Evolutionary conservation across 2,329 filamentous ascomycete species (phyloP), one percentile per base, ranked within the genome.

Genomic region (Tolypocladium endophyticum): DNA sequence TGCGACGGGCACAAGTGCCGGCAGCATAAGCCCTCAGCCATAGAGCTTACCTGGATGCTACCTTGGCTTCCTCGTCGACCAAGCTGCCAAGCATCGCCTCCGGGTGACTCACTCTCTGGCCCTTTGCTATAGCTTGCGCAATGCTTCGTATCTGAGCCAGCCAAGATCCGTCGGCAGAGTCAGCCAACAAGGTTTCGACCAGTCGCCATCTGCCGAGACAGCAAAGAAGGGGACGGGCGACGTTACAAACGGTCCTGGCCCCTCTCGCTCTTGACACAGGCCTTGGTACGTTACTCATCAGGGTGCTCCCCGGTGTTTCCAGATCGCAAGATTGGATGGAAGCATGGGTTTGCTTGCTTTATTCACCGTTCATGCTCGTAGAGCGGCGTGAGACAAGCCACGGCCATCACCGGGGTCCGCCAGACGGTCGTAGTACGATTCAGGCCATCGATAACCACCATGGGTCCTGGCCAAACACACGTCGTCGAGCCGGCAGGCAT

Each of bases 371-470:
- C n/a, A n/a, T n/a, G n/a, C n/a, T 18, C 28, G 45, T 50, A 18
- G 14, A 0, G 28, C 3, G 33, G 33, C 33, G 3, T 11, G 6
- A 35, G 7, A 35, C 33, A 4, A 11, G 33, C 33, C 33, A 35
- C 6, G 33, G 33, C 33, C 33, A 35, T 7, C 7, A 9, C 33
- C 33, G 33, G 33, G 33, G 33, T 11, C 33, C 3, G 33, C 33
- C 8, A 36, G 35, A 14, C 35, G 35, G 11, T 36, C 11, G 14
- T 9, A 1, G 71, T 41, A 55, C 54, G n/a, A 56, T 23, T 36
- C 54, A 41, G 25, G 54, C 54, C 54, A n/a, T 11, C 25, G 25
- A 12, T 28, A 3, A 52, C 45, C 20, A 35, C 35, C 23, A 36
- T 41, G 54, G 53, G 35, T 35, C 35, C 20, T 16, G 35, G 54